Percentiles rank a stretch among this genome's conserved stretches.
phyloP scores from a whole-genome alignment of 768 basidiomycete species.

The Rhodocollybia butyracea region DNA sequence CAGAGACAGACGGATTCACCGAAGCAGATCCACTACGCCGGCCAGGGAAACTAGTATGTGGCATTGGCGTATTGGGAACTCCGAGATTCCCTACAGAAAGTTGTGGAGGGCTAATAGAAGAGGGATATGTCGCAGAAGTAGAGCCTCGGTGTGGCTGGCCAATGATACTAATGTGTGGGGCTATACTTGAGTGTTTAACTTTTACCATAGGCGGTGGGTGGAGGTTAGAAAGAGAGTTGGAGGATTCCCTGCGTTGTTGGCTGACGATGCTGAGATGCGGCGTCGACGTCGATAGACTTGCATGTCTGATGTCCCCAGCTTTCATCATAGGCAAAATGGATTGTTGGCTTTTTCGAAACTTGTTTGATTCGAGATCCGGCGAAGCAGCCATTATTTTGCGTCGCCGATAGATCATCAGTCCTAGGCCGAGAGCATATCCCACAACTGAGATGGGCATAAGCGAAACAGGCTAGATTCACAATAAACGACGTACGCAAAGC shows the following conservation, averaged over 20 bases:
- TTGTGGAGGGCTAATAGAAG: no score
- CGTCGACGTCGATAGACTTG: neutral
- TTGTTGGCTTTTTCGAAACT: neutral
- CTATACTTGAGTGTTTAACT: no score
- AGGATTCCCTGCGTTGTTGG: neutral
- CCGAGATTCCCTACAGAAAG: no score
- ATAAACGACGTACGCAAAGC: constrained; percentile 40
- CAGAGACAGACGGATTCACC: no score
- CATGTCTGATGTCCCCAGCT: neutral
- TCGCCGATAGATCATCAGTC: constrained; percentile 25
- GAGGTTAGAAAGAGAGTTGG: no score
- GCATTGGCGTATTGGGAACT: no score
- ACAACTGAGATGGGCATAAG: constrained; percentile 24
- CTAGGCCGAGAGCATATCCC: constrained; percentile 39
- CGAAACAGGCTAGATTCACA: constrained; percentile 7
- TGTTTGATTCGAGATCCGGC: constrained; percentile 3
- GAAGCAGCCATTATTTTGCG: neutral
- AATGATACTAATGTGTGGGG: no score
- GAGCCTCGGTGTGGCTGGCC: no score
- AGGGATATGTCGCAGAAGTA: no score
- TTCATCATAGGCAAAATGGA: constrained; percentile 15
- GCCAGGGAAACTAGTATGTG: no score
- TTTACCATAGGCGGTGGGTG: no score
- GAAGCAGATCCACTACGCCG: no score
- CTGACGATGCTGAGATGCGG: neutral